Conservation (phyloP, 768 basidiomycete genomes). For the Pulveroboletus sp. region DNA sequence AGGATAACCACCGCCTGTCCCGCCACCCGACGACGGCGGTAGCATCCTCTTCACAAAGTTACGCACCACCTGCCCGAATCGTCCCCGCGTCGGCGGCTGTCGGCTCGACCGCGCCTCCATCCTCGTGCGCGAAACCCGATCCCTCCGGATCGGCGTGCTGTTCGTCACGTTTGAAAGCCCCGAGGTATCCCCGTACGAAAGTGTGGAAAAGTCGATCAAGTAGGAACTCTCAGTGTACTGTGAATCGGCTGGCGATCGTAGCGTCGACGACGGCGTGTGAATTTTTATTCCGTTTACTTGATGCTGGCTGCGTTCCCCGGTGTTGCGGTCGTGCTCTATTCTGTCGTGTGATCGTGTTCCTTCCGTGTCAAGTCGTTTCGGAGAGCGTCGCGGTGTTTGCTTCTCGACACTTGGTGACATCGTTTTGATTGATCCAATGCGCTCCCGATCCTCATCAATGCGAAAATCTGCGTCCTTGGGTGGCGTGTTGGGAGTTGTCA, state of each 20-base stretch:
- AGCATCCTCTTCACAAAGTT: slow-evolving; percentile 21
- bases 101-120: not conserved
- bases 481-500: slow-evolving; percentile 11
- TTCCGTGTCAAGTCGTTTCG: not conserved
- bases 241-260: slow-evolving; percentile 2
- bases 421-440: not conserved
- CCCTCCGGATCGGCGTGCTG: not conserved
- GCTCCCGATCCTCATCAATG: not conserved
- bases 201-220: slow-evolving; percentile 16
- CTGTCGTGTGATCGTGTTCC: not conserved
- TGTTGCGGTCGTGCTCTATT: not conserved
- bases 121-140: not conserved
- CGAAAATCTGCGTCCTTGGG: not conserved
- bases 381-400: not conserved
- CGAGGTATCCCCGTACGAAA: slow-evolving; percentile 4
- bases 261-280: not conserved
- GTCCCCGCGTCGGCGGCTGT: slow-evolving; percentile 9
- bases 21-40: slow-evolving; percentile 9
- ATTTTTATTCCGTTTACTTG: not conserved
- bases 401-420: not conserved
- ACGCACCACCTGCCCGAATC: slow-evolving; percentile 21
- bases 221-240: slow-evolving; percentile 2
- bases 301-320: not conserved
- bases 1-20: not conserved
- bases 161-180: not conserved